Percentiles rank a stretch among this genome's conserved stretches.
Evolutionary conservation across 257 asterid species (phyloP).

Genomic region (Gynochthodes officinalis): DNA sequence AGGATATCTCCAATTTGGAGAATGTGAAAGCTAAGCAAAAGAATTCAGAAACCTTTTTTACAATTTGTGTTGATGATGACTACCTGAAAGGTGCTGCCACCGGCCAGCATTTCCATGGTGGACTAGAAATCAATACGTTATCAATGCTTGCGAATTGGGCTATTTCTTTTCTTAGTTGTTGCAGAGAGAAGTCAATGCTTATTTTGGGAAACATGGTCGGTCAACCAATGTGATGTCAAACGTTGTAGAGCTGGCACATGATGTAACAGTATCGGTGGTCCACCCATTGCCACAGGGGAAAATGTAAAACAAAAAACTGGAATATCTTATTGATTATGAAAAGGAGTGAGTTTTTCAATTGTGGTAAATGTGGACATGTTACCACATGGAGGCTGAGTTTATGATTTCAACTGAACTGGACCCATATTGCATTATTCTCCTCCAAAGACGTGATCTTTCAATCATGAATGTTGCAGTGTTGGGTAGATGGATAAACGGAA

Average conservation of each 20-base stretch:
- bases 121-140: not conserved
- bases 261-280: not conserved
- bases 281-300: not conserved
- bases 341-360: not conserved
- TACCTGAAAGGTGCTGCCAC: not conserved
- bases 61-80: not conserved
- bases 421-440: not conserved
- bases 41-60: not conserved
- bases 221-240: slow-evolving; percentile 9
- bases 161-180: not conserved
- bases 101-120: not conserved
- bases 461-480: not conserved
- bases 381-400: not conserved
- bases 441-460: not conserved
- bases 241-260: slow-evolving; percentile 13
- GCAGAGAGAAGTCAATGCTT: not conserved
- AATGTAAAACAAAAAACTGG: not conserved
- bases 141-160: not conserved
- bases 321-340: not conserved
- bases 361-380: not conserved
- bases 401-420: not conserved
- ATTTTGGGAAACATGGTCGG: not conserved
- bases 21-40: not conserved
- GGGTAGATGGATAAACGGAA: not conserved
- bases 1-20: not conserved